Percentiles rank a stretch among this genome's conserved stretches.
Evolutionary conservation across 1,284 basidiomycete species (phyloP).

Genomic region (Boletus semigastroideus): DNA sequence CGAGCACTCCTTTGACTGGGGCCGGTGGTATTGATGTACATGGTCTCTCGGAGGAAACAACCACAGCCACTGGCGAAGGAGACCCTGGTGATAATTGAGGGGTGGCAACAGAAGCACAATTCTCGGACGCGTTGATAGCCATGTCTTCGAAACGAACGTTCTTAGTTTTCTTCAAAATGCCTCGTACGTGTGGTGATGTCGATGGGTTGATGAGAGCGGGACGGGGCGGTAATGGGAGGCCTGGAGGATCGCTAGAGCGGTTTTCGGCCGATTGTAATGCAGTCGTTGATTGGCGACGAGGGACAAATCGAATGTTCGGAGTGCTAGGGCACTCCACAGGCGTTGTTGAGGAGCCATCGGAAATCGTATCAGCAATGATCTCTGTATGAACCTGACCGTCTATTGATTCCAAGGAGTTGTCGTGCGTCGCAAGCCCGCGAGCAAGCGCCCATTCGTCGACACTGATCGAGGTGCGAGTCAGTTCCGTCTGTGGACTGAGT

Average conservation of each 20-base stretch:
- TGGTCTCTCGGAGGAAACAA: slow-evolving; percentile 12
- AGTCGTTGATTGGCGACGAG: slow-evolving; percentile 1
- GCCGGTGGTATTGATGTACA: slow-evolving; percentile 8
- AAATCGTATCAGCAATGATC: slow-evolving; percentile 6
- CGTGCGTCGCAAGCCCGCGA: slow-evolving; percentile 15
- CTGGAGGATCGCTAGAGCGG: slow-evolving; percentile 19
- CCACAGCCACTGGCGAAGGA: slow-evolving; percentile 14
- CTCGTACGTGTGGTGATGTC: slow-evolving; percentile 28
- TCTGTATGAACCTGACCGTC: slow-evolving; percentile 1
- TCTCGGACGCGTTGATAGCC: slow-evolving; percentile 5
- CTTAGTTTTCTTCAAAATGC: slow-evolving; percentile 35
- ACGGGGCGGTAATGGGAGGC: slow-evolving; percentile 31
- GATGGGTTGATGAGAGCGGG: slow-evolving; percentile 31
- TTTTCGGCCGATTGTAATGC: not conserved
- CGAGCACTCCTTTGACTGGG: slow-evolving; percentile 1
- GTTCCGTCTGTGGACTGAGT: not conserved
- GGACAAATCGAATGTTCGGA: not conserved
- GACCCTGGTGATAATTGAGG: slow-evolving; percentile 7
- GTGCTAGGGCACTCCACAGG: slow-evolving; percentile 5
- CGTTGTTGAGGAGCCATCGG: slow-evolving; percentile 14
- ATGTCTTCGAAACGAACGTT: slow-evolving; percentile 33
- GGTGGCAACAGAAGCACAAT: not conserved
- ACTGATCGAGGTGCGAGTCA: slow-evolving; percentile 3
- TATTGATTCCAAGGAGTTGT: slow-evolving; percentile 4
- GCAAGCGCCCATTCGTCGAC: slow-evolving; percentile 27